These are phyloP conservation scores for Medicago lupulina DNA, from an alignment of 306 rosid genomes.

Conservation along the genomic window DNA sequence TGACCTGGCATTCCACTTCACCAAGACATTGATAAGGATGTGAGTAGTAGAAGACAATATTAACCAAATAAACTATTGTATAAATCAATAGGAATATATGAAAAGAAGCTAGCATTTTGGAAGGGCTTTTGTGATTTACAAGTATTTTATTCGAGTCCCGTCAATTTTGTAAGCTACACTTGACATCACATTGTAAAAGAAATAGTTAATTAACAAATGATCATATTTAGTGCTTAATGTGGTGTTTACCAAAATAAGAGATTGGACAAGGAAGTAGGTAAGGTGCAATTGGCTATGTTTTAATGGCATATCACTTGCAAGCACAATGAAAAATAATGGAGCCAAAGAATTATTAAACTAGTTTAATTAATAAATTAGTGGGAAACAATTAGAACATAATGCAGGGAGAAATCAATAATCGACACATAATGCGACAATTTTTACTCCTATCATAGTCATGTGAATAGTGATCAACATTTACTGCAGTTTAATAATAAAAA, in stretches of 20 bases:
- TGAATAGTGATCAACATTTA: slow-evolving; percentile 16
- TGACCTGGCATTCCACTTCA: slow-evolving; percentile 84
- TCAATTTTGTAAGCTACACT: slow-evolving; percentile 64
- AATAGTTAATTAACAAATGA: slow-evolving; percentile 45
- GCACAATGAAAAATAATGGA: slow-evolving; percentile 53
- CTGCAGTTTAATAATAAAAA: background rate
- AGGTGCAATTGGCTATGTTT: slow-evolving; percentile 44
- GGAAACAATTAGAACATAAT: slow-evolving; percentile 42
- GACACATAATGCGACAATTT: slow-evolving; percentile 19
- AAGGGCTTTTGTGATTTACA: slow-evolving; percentile 50
- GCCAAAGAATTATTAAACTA: slow-evolving; percentile 35
- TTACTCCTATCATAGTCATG: slow-evolving; percentile 26
- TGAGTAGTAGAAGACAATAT: slow-evolving; percentile 76
- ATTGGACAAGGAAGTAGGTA: slow-evolving; percentile 63
- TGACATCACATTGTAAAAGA: slow-evolving; percentile 70
- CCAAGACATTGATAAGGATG: slow-evolving; percentile 62
- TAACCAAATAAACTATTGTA: slow-evolving; percentile 42
- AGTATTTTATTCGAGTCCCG: slow-evolving; percentile 51
- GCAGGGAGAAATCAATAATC: background rate
- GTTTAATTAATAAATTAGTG: slow-evolving; percentile 38
- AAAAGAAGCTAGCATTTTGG: slow-evolving; percentile 55
- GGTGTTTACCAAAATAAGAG: slow-evolving; percentile 52
- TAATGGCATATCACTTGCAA: slow-evolving; percentile 70
- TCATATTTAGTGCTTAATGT: slow-evolving; percentile 58
- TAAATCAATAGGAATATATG: slow-evolving; percentile 35